A percentile compares a stretch with the other conserved stretches of the same genome.
phyloP scores from a whole-genome alignment of 1,139 yeast species.

The Pichia kudriavzevii region DNA sequence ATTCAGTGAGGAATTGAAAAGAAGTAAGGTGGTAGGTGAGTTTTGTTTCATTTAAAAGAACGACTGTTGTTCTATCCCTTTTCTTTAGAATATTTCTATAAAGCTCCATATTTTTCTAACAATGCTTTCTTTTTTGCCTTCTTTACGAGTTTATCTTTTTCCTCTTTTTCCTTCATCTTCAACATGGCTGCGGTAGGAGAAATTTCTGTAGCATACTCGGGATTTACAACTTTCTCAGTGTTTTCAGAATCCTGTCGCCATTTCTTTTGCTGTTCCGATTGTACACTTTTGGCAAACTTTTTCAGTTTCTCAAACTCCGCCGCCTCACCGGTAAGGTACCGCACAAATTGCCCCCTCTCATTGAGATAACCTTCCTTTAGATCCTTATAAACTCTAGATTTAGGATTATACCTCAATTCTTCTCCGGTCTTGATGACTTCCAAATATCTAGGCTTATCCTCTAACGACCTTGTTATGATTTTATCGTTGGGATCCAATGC shows the following conservation, averaged over 20 bases:
- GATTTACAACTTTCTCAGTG: slow-evolving; percentile 32
- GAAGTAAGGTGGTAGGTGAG: too few relatives aligned
- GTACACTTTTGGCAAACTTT: slow-evolving; percentile 36
- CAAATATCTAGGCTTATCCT: slow-evolving; percentile 35
- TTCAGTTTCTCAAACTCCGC: slow-evolving; percentile 40
- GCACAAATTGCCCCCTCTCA: slow-evolving; percentile 47
- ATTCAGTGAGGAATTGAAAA: neutral
- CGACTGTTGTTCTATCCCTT: too few relatives aligned
- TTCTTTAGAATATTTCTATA: slow-evolving; percentile 5
- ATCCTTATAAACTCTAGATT: slow-evolving; percentile 44
- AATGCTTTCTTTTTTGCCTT: slow-evolving; percentile 30
- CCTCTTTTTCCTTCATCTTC: slow-evolving; percentile 35
- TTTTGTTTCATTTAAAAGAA: too few relatives aligned
- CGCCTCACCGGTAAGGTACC: slow-evolving; percentile 46
- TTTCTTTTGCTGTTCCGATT: slow-evolving; percentile 18
- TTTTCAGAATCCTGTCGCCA: slow-evolving; percentile 19
- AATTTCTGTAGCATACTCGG: slow-evolving; percentile 42
- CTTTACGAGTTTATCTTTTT: slow-evolving; percentile 28
- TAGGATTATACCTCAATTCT: slow-evolving; percentile 45
- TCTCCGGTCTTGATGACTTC: slow-evolving; percentile 29
- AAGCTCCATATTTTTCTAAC: slow-evolving; percentile 36
- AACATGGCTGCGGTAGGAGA: slow-evolving; percentile 53
- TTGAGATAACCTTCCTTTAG: slow-evolving; percentile 40
- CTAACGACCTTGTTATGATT: slow-evolving; percentile 30
- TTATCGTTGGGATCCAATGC: slow-evolving; percentile 18